phyloP scores from a whole-genome alignment of 1,284 basidiomycete genomes.

The Boletellus deceptivus region DNA sequence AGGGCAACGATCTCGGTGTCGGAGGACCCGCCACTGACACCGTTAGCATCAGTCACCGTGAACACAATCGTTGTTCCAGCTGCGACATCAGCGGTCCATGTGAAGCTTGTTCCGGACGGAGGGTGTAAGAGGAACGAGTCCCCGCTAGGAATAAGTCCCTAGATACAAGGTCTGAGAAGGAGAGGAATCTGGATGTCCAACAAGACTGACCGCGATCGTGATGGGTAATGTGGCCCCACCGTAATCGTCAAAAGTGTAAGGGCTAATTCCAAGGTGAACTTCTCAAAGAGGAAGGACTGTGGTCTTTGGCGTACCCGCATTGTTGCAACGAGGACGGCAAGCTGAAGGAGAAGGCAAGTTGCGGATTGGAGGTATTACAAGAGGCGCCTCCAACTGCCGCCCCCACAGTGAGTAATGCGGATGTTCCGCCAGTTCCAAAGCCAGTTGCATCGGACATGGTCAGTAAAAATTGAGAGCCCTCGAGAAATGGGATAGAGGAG shows the following conservation, averaged over 20 bases:
- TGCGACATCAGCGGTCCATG: constrained; percentile 59
- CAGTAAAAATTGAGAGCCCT: constrained; percentile 46
- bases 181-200: neutral
- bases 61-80: constrained; percentile 62
- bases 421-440: constrained; percentile 62
- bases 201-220: constrained; percentile 50
- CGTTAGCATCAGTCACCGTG: constrained; percentile 55
- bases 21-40: constrained; percentile 58
- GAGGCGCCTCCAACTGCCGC: constrained; percentile 40
- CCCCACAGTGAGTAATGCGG: constrained; percentile 50
- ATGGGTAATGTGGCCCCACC: constrained; percentile 55
- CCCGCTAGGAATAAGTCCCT: constrained; percentile 70
- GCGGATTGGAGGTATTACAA: constrained; percentile 51
- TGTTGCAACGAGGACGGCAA: constrained; percentile 56
- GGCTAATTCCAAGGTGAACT: constrained; percentile 37
- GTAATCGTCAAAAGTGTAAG: constrained; percentile 53
- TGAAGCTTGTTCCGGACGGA: constrained; percentile 41
- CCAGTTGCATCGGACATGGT: constrained; percentile 73
- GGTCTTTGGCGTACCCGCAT: constrained; percentile 52
- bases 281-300: neutral
- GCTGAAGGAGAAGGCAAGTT: constrained; percentile 48
- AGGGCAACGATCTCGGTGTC: constrained; percentile 47
- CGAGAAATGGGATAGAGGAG: constrained; percentile 42
- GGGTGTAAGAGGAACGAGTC: constrained; percentile 44
- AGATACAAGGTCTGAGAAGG: constrained; percentile 1